Percentiles rank a stretch among this genome's conserved stretches.
Conservation (phyloP, 495 filamentous ascomycete genomes). For the Astrocystis sublimbata region DNA sequence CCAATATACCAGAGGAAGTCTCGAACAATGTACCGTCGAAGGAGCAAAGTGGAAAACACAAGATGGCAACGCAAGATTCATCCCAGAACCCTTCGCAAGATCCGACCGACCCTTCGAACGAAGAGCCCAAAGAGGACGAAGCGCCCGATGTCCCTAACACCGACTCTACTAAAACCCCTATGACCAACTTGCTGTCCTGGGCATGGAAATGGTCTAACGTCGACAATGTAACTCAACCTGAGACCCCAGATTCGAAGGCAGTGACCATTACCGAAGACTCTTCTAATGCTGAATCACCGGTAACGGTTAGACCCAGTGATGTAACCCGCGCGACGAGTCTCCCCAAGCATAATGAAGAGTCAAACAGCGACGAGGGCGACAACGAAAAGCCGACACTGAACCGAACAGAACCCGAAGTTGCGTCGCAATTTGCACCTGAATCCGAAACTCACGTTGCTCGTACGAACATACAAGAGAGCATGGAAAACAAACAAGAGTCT, state of each 20-base stretch:
- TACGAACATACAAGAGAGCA: constrained; percentile 26
- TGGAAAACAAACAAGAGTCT: constrained; percentile 39
- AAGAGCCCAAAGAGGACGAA: constrained; percentile 42
- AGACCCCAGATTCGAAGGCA: constrained; percentile 9
- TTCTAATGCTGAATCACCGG: not conserved
- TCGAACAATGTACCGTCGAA: not conserved
- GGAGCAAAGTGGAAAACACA: not conserved
- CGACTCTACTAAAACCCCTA: constrained; percentile 3
- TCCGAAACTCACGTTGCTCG: constrained; percentile 18
- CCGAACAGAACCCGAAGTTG: constrained; percentile 5
- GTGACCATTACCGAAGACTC: constrained; percentile 15
- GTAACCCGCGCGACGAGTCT: not conserved
- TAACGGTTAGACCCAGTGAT: not conserved
- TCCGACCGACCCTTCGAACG: constrained; percentile 11
- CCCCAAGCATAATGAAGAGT: constrained; percentile 23
- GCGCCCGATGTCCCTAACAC: not conserved
- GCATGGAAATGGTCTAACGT: constrained; percentile 17
- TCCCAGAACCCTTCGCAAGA: constrained; percentile 22
- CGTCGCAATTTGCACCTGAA: constrained; percentile 14
- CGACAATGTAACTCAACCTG: constrained; percentile 16
- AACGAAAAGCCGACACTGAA: not conserved
- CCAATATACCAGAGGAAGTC: not conserved
- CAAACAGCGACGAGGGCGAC: constrained; percentile 27
- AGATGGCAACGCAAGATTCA: constrained; percentile 1
- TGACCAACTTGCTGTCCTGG: constrained; percentile 21